Evolutionary conservation across 1,284 basidiomycete genomes (phyloP).

Genomic region (Microbotryum lychnidis-dioicae): DNA sequence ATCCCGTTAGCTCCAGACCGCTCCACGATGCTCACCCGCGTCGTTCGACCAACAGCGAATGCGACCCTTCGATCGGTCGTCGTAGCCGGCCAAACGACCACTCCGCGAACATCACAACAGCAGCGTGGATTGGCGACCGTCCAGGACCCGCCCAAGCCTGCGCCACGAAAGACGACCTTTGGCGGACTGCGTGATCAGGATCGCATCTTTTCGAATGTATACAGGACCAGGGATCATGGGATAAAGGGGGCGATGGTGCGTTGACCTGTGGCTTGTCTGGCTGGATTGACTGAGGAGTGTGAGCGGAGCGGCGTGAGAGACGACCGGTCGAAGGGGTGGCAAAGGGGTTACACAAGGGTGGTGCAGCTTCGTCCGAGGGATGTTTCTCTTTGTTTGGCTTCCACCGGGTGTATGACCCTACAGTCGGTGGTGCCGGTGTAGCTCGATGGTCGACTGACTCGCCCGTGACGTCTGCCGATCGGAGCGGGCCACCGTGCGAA

Average conservation of each 20-base stretch:
- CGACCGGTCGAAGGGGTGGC: not conserved
- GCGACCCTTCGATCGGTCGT: too few relatives aligned
- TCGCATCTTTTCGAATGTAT: conserved; percentile 56
- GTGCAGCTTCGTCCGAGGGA: not conserved
- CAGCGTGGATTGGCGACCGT: conserved; percentile 19
- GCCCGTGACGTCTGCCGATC: too few relatives aligned
- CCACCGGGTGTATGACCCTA: not conserved
- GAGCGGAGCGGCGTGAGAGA: not conserved
- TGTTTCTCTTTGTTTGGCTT: not conserved
- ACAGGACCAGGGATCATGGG: conserved; percentile 73
- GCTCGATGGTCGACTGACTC: too few relatives aligned
- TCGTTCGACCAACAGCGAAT: too few relatives aligned
- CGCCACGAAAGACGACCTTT: conserved; percentile 15
- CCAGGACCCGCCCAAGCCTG: conserved; percentile 19
- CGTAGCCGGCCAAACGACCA: too few relatives aligned
- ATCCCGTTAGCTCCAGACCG: too few relatives aligned
- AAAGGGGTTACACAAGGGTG: conserved; percentile 28
- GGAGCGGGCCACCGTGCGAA: too few relatives aligned
- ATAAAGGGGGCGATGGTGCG: conserved; percentile 75
- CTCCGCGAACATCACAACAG: too few relatives aligned
- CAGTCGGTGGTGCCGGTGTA: not conserved
- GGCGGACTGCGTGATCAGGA: conserved; percentile 82
- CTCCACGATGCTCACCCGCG: too few relatives aligned
- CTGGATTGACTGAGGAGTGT: too few relatives aligned
- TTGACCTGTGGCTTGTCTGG: not conserved